Percentiles rank a stretch among this genome's conserved stretches.
These are phyloP conservation scores for Vigna radiata DNA, from an alignment of 306 rosid genomes.

Conservation along the genomic window DNA sequence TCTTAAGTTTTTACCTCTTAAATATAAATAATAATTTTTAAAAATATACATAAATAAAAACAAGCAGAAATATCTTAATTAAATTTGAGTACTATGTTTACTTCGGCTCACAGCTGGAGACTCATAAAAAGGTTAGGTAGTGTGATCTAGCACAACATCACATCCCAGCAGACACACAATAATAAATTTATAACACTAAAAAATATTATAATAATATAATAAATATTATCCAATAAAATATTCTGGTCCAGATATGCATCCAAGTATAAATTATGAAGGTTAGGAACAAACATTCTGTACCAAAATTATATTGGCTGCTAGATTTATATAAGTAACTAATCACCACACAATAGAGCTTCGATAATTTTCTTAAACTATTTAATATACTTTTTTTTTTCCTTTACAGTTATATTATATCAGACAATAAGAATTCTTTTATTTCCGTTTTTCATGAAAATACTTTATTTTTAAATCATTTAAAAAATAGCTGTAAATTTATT, in stretches of 20 bases:
- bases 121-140: not conserved
- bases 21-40: too few species aligned
- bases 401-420: not conserved
- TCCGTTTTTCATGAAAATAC: not conserved
- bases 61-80: not conserved
- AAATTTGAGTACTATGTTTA: not conserved
- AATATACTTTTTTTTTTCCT: not conserved
- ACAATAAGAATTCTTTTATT: not conserved
- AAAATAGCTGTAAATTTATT: not conserved
- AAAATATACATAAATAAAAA: too few species aligned
- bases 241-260: not conserved
- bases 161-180: not conserved
- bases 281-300: slow-evolving; percentile 13
- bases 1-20: too few species aligned
- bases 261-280: not conserved
- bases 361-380: not conserved
- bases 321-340: not conserved
- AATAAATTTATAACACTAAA: too few species aligned
- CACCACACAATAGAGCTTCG: not conserved
- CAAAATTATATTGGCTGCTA: not conserved
- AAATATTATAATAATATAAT: not conserved
- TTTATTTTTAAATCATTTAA: not conserved
- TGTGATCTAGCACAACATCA: not conserved
- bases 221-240: not conserved
- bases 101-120: not conserved